Evolutionary conservation across 2,329 filamentous ascomycete genomes (phyloP).

Genomic region (Aspergillus jensenii): DNA sequence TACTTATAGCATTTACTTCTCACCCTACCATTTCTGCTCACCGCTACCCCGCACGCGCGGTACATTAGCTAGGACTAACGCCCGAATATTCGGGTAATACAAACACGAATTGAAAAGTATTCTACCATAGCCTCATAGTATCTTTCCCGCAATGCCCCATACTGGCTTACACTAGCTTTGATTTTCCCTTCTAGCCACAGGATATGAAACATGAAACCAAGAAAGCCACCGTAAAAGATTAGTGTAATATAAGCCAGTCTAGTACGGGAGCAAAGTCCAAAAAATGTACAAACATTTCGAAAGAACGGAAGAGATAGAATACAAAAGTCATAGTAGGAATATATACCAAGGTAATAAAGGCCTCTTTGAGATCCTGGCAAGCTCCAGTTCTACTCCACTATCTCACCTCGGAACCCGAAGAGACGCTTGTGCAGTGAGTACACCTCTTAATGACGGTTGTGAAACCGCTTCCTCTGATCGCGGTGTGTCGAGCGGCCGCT

Average conservation of each 20-base stretch:
- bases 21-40: neutral
- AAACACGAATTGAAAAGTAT: neutral
- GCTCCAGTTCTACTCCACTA: too few species aligned
- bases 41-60: neutral
- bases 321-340: too few species aligned
- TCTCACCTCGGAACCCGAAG: too few species aligned
- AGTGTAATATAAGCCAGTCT: too few species aligned
- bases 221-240: too few species aligned
- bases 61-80: neutral
- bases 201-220: neutral
- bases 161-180: neutral
- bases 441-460: neutral
- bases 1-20: neutral
- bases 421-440: too few species aligned
- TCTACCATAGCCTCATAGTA: neutral
- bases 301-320: too few species aligned
- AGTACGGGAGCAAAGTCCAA: too few species aligned
- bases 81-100: neutral
- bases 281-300: too few species aligned
- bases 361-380: too few species aligned
- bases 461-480: neutral
- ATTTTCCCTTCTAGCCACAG: neutral
- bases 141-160: neutral
- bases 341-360: too few species aligned
- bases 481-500: neutral